A percentile compares a stretch with the other conserved stretches of the same genome.
Evolutionary conservation across 768 basidiomycete genomes (phyloP).

Genomic region (Termitomyces sp.): DNA sequence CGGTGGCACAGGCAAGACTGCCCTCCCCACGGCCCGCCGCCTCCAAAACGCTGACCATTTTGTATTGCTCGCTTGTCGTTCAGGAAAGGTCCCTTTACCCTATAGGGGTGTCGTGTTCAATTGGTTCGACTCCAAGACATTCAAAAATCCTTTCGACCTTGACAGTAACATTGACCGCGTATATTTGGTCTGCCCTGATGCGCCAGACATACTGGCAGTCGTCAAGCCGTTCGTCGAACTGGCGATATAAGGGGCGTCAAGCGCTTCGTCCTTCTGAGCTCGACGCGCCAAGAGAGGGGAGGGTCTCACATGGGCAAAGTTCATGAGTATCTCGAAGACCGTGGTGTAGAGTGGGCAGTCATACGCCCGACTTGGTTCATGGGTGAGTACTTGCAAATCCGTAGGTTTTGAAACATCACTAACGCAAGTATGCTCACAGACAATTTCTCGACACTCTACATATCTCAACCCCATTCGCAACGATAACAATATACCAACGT

Average conservation of each 20-base stretch:
- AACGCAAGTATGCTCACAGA: background rate
- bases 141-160: constrained; percentile 29
- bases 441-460: constrained; percentile 20
- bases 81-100: constrained; percentile 24
- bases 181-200: constrained; percentile 29
- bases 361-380: constrained; percentile 39
- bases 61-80: constrained; percentile 30
- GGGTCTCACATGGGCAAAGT: constrained; percentile 26
- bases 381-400: constrained; percentile 19
- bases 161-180: constrained; percentile 22
- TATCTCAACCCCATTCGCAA: background rate
- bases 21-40: constrained; percentile 25
- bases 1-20: constrained; percentile 36
- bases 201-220: constrained; percentile 16
- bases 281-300: constrained; percentile 24
- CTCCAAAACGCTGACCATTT: constrained; percentile 24
- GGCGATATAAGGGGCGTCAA: constrained; percentile 32
- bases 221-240: constrained; percentile 34
- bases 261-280: constrained; percentile 32
- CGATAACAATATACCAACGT: background rate
- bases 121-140: constrained; percentile 34
- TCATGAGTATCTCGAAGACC: constrained; percentile 33
- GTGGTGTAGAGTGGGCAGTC: constrained; percentile 31
- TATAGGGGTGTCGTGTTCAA: constrained; percentile 32
- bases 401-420: background rate